Evolutionary conservation across 768 basidiomycete genomes (phyloP).

Genomic region (Symmetrospora coprosmae): DNA sequence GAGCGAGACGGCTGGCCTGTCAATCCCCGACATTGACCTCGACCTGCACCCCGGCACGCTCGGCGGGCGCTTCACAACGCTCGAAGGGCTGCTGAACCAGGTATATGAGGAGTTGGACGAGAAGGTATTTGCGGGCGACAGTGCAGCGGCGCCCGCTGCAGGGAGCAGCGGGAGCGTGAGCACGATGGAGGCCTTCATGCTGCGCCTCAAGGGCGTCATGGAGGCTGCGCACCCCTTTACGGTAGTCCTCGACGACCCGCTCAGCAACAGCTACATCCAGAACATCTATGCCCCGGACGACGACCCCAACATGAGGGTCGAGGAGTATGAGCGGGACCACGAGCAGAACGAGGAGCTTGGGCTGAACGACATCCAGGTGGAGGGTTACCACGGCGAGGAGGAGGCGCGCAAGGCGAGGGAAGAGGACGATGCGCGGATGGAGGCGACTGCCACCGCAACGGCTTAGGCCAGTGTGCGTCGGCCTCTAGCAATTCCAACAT

Average conservation of each 20-base stretch:
- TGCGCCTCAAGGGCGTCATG: conserved; percentile 63
- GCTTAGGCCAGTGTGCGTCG: background rate
- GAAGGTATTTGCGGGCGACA: conserved; percentile 71
- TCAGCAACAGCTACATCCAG: conserved; percentile 89
- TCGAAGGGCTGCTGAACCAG: conserved; percentile 87
- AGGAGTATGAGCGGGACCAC: conserved; percentile 66
- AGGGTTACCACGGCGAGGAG: conserved; percentile 27
- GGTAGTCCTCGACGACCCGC: conserved; percentile 82
- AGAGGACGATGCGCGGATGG: conserved; percentile 1
- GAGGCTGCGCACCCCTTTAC: conserved; percentile 68
- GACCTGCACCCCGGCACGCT: conserved; percentile 81
- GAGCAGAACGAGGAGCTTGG: conserved; percentile 92
- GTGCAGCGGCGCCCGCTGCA: conserved; percentile 38
- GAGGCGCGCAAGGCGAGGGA: conserved; percentile 14
- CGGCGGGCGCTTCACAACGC: conserved; percentile 90
- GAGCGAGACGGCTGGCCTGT: conserved; percentile 84
- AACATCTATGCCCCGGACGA: conserved; percentile 94
- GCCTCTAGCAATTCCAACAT: no score
- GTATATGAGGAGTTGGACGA: conserved; percentile 86
- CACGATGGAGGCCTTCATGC: conserved; percentile 63
- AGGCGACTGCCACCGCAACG: background rate
- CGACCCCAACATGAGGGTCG: conserved; percentile 80
- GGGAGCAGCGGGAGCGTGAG: conserved; percentile 33
- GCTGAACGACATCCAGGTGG: conserved; percentile 39
- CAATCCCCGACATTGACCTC: conserved; percentile 87